phyloP scores from a whole-genome alignment of 2,329 filamentous ascomycete genomes.

The Monosporascus ibericus region DNA sequence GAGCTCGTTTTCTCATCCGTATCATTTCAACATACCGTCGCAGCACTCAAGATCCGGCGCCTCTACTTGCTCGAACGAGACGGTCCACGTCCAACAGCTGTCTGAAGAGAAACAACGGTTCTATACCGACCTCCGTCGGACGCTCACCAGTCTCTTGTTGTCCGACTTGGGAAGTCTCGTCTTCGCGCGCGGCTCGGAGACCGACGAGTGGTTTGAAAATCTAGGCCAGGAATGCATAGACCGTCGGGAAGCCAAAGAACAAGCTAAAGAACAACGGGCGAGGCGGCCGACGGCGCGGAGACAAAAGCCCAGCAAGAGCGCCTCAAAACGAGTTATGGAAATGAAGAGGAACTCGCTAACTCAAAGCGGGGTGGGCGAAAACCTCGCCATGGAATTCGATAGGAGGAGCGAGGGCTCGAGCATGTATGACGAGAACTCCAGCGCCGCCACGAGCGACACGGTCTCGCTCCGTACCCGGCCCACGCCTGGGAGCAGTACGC shows the following conservation, averaged over 20 bases:
- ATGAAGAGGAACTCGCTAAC: slow-evolving; percentile 66
- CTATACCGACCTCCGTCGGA: slow-evolving; percentile 69
- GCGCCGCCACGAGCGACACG: slow-evolving; percentile 34
- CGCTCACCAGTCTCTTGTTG: slow-evolving; percentile 74
- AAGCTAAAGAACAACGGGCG: slow-evolving; percentile 45
- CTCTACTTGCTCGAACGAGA: slow-evolving; percentile 62
- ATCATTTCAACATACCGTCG: slow-evolving; percentile 36
- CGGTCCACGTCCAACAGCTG: slow-evolving; percentile 54
- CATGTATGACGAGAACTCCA: slow-evolving; percentile 36
- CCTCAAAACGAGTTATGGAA: slow-evolving; percentile 47
- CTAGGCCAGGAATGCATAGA: slow-evolving; percentile 62
- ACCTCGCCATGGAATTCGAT: slow-evolving; percentile 23
- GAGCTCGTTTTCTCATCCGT: slow-evolving; percentile 39
- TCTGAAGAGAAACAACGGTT: slow-evolving; percentile 72
- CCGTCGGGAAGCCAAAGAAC: slow-evolving; percentile 50
- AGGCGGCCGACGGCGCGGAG: slow-evolving; percentile 34
- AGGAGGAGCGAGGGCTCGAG: slow-evolving; percentile 31
- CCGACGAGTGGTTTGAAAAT: slow-evolving; percentile 77
- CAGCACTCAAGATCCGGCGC: slow-evolving; percentile 55
- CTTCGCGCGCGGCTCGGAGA: slow-evolving; percentile 86
- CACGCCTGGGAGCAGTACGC: slow-evolving; percentile 26
- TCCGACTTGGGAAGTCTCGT: slow-evolving; percentile 86
- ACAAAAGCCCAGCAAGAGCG: slow-evolving; percentile 37
- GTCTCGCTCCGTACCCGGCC: slow-evolving; percentile 24
- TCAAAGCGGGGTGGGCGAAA: slow-evolving; percentile 46